Base-by-base conservation (phyloP, 345 rosid genomes). In the Corymbia maculata region DNA sequence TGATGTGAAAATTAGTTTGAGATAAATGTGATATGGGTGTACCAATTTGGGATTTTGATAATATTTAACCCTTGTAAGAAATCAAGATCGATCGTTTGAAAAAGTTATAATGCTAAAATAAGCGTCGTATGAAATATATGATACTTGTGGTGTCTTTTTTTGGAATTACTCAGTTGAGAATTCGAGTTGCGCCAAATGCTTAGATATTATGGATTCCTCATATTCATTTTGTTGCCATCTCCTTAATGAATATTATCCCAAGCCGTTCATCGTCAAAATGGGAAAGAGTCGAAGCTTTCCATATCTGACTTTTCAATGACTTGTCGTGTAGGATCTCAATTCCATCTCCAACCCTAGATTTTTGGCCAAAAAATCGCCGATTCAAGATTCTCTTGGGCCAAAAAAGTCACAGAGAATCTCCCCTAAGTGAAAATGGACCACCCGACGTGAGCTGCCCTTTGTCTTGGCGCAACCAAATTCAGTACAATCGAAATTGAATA, bases 11-110 rank as follows among this genome's bases (percentile, higher is more conserved):
- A 4, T 66, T 66, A 66, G 8, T 30, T 66, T 66, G 21, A 15
- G 5, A 1, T 0, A 66, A 66, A 14, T 7, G 44, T 30, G 21
- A 0, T 66, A 30, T 8, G 42, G 7, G 17, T 8, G 1, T 1
- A 15, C 22, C 2, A 8, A 14, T 36, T 36, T 36, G 42, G 42
- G 4, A 36, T 36, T 36, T 36, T 36, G 42, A 36, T 36, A 2
- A 36, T 36, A 2, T 30, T 30, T 66, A 7, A 66, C 8, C 6
- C 3, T 66, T 66, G 14, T 15, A 66, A 1, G 21, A 8, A 53
- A 70, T 17, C 10, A 17, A 70, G 19, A 4, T 1, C 3, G 3
- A 4, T 32, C 45, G 4, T 4, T 68, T 68, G 4, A 15, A 68
- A 17, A 8, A 68, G 13, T 57, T 24, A 9, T 24, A 6, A 10